phyloP scores from a whole-genome alignment of 257 asterid genomes.

The Solanum ossicruentum region DNA sequence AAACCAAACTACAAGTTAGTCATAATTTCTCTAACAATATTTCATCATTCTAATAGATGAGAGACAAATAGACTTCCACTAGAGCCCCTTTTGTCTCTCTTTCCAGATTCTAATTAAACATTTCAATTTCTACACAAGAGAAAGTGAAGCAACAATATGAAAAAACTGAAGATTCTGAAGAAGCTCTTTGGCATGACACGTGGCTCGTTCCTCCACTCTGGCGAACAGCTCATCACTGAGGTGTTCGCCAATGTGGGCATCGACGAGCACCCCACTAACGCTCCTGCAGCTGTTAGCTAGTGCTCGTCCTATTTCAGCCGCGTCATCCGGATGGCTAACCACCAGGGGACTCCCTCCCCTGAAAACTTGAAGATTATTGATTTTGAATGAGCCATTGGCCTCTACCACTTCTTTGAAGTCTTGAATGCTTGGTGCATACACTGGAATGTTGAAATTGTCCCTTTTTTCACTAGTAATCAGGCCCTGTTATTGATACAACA shows the following conservation, averaged over 20 bases:
- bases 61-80: background rate
- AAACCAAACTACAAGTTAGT: background rate
- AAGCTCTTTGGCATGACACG: conserved; percentile 57
- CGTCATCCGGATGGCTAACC: conserved; percentile 63
- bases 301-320: conserved; percentile 82
- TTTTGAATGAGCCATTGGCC: conserved; percentile 50
- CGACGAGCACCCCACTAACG: conserved; percentile 81
- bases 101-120: background rate
- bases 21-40: background rate
- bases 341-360: conserved; percentile 93
- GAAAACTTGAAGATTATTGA: conserved; percentile 66
- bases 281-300: conserved; percentile 81
- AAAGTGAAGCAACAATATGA: conserved; percentile 88
- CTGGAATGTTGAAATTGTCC: conserved; percentile 83
- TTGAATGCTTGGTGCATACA: conserved; percentile 79
- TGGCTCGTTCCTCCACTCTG: conserved; percentile 56
- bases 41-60: background rate
- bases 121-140: conserved; percentile 24
- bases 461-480: conserved; percentile 60
- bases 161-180: conserved; percentile 72
- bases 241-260: conserved; percentile 76
- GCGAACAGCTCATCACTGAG: conserved; percentile 68
- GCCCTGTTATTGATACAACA: conserved; percentile 28
- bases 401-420: conserved; percentile 92
- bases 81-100: background rate